Conservation (phyloP, 176 grass and related monocot genomes). For the Lolium perenne region DNA sequence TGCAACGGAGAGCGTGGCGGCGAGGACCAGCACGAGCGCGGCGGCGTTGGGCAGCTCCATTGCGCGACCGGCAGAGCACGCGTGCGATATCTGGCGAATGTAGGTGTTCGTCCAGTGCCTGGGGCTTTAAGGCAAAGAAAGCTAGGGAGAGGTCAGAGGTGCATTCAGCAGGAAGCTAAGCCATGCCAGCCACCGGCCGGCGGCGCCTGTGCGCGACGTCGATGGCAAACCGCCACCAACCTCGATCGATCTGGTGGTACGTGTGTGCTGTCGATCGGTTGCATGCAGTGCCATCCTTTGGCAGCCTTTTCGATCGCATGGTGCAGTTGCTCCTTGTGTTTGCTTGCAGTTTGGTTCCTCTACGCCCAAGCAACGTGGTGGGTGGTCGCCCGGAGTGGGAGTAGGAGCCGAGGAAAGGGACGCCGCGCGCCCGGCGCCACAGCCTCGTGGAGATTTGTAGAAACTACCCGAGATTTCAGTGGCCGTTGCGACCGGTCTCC, state of each 20-base stretch:
- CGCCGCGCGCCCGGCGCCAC: not conserved
- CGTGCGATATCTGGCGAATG: not conserved
- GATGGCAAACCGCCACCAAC: constrained; percentile 55
- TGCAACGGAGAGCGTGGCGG: constrained; percentile 58
- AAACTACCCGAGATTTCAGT: not conserved
- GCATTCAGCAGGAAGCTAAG: constrained; percentile 21
- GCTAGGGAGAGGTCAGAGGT: not conserved
- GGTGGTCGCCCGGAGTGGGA: constrained; percentile 68
- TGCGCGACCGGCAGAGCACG: not conserved
- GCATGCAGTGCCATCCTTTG: no score
- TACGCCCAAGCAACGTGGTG: constrained; percentile 77
- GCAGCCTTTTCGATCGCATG: not conserved
- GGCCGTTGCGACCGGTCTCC: constrained; percentile 28
- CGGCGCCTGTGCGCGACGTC: constrained; percentile 23
- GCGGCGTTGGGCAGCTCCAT: constrained; percentile 43
- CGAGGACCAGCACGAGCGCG: constrained; percentile 44
- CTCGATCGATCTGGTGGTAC: not conserved
- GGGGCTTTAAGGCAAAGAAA: constrained; percentile 44
- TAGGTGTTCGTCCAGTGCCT: not conserved
- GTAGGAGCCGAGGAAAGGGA: constrained; percentile 40
- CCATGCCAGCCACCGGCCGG: constrained; percentile 24
- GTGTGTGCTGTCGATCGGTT: not conserved
- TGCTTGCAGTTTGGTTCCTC: constrained; percentile 58
- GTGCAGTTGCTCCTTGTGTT: not conserved
- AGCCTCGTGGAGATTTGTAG: not conserved